A percentile compares a stretch with the other conserved stretches of the same genome.
These are phyloP conservation scores for Xylariomycetidae sp. DNA, from an alignment of 2,329 filamentous ascomycete species.

Conservation along the genomic window DNA sequence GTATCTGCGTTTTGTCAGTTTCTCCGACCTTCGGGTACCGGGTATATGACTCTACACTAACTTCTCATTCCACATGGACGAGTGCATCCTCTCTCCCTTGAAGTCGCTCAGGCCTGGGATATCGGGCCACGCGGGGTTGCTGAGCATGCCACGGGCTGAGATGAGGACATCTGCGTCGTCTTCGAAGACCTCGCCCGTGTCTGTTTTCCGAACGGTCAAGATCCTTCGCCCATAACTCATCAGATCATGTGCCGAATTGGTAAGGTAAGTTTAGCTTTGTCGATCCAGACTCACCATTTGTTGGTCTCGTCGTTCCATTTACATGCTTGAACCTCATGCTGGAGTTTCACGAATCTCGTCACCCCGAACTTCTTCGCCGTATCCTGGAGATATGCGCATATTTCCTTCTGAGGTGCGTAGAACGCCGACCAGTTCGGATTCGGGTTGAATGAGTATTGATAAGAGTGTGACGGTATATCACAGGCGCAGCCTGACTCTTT, in stretches of 20 bases:
- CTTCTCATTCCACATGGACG: conserved; percentile 37
- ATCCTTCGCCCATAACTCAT: too few relatives aligned
- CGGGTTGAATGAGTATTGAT: conserved; percentile 50
- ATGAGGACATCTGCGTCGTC: conserved; percentile 36
- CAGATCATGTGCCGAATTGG: background rate
- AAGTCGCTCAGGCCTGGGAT: conserved; percentile 36
- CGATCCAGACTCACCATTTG: conserved; percentile 29
- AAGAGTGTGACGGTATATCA: conserved; percentile 41
- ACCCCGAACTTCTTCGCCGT: conserved; percentile 41
- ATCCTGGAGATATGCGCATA: conserved; percentile 40
- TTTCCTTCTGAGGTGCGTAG: conserved; percentile 43
- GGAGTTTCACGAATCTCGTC: conserved; percentile 39
- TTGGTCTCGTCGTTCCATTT: conserved; percentile 33
- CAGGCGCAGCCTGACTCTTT: conserved; percentile 22
- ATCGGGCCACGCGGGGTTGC: conserved; percentile 36
- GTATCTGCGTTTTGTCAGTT: conserved; percentile 25
- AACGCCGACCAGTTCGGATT: conserved; percentile 49
- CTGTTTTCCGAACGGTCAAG: conserved; percentile 27
- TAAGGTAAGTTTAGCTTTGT: background rate
- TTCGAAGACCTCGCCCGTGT: conserved; percentile 31
- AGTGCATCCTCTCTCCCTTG: conserved; percentile 38
- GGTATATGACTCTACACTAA: conserved; percentile 11
- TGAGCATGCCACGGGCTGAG: conserved; percentile 36
- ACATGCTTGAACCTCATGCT: conserved; percentile 34
- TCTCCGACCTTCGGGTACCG: too few relatives aligned